Conservation (phyloP, 352 stramenopile genomes). For the Globisporangium emineosum region DNA sequence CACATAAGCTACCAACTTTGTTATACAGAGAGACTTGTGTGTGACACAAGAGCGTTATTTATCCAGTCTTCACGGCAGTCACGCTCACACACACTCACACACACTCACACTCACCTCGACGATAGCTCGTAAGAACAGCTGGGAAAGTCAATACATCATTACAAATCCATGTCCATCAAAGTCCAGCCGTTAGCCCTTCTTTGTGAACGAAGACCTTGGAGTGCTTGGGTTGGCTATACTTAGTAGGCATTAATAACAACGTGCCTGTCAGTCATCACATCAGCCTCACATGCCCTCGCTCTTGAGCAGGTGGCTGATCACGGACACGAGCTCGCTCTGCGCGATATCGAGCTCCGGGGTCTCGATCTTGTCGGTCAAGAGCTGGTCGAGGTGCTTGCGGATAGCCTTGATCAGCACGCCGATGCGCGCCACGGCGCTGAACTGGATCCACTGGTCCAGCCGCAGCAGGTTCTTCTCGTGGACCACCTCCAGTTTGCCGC, state of each 20-base stretch:
- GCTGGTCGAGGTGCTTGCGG: slow-evolving; percentile 89
- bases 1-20: slow-evolving; percentile 26
- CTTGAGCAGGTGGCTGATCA: slow-evolving; percentile 78
- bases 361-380: slow-evolving; percentile 94
- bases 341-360: slow-evolving; percentile 90
- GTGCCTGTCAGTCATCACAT: too few species aligned
- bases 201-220: too few species aligned
- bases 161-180: neutral
- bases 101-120: neutral
- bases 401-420: slow-evolving; percentile 96
- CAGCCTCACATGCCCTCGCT: slow-evolving; percentile 68
- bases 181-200: too few species aligned
- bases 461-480: slow-evolving; percentile 89
- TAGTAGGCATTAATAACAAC: too few species aligned
- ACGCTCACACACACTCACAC: neutral
- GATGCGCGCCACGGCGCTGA: slow-evolving; percentile 91
- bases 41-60: slow-evolving; percentile 10
- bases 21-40: neutral
- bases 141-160: neutral
- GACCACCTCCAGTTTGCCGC: slow-evolving; percentile 89
- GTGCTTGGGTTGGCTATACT: too few species aligned
- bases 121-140: neutral
- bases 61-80: slow-evolving; percentile 1
- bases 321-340: slow-evolving; percentile 77
- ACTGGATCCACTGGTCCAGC: slow-evolving; percentile 92